phyloP scores from a whole-genome alignment of 108 stramenopile species.

The Skeletonema tropicum region DNA sequence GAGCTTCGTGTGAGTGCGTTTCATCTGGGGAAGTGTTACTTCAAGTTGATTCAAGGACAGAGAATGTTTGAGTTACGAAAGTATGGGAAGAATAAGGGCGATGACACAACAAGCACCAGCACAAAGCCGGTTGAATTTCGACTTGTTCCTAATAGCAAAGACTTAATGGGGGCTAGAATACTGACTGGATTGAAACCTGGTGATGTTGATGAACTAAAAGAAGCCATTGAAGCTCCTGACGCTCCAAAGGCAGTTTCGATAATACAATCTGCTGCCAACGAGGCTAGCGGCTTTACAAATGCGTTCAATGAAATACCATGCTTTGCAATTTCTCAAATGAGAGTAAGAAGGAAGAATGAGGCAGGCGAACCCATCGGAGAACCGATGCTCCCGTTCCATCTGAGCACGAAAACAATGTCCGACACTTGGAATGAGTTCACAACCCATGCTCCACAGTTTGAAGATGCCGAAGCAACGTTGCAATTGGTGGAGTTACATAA shows the following conservation, averaged over 20 bases:
- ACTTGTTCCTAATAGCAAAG: conserved; percentile 52
- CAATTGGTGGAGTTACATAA: conserved; percentile 50
- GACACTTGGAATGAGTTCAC: conserved; percentile 48
- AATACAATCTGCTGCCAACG: conserved; percentile 40
- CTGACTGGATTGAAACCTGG: conserved; percentile 42
- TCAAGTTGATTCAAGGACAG: conserved; percentile 27
- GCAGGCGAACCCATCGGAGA: conserved; percentile 31
- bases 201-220: conserved; percentile 37
- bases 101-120: background rate
- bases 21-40: conserved; percentile 56
- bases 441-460: conserved; percentile 31
- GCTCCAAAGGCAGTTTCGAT: conserved; percentile 35
- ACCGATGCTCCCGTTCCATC: conserved; percentile 44
- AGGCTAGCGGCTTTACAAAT: conserved; percentile 25
- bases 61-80: conserved; percentile 34
- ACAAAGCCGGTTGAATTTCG: conserved; percentile 40
- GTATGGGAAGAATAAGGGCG: conserved; percentile 14
- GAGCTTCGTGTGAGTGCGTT: conserved; percentile 43
- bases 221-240: conserved; percentile 39
- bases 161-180: conserved; percentile 52
- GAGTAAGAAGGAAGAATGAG: conserved; percentile 43
- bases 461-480: conserved; percentile 42
- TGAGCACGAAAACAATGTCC: conserved; percentile 47
- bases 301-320: conserved; percentile 49
- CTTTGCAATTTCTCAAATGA: conserved; percentile 53